These are phyloP conservation scores for Massarina eburnea DNA, from an alignment of 2,329 filamentous ascomycete species.

Conservation along the genomic window DNA sequence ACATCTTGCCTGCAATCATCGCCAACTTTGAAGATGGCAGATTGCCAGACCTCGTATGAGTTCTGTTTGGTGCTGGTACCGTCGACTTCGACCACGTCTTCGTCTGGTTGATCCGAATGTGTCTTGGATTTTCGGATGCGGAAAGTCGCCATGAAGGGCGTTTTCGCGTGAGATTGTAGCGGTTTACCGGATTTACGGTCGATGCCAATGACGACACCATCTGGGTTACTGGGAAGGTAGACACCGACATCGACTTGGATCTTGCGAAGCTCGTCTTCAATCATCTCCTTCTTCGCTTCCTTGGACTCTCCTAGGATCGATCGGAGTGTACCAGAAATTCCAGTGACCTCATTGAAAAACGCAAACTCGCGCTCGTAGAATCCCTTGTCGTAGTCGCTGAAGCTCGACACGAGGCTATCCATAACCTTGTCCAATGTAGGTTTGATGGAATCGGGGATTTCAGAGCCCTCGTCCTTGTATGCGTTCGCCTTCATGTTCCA, in stretches of 20 bases:
- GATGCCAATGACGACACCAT: slow-evolving; percentile 95
- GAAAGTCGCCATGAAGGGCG: slow-evolving; percentile 99
- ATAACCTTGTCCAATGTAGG: slow-evolving; percentile 91
- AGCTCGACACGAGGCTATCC: slow-evolving; percentile 78
- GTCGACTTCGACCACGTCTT: slow-evolving; percentile 35
- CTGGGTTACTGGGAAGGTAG: slow-evolving; percentile 94
- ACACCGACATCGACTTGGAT: slow-evolving; percentile 97
- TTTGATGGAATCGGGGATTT: slow-evolving; percentile 87
- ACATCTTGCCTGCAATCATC: slow-evolving; percentile 98
- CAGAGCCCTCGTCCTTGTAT: slow-evolving; percentile 93
- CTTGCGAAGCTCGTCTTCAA: slow-evolving; percentile 95
- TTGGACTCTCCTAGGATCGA: slow-evolving; percentile 91
- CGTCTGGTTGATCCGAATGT: slow-evolving; percentile 27
- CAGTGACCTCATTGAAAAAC: slow-evolving; percentile 98
- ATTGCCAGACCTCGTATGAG: slow-evolving; percentile 95
- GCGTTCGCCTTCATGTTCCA: slow-evolving; percentile 99
- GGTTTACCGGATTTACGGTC: slow-evolving; percentile 98
- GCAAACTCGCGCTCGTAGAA: slow-evolving; percentile 95
- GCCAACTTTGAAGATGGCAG: slow-evolving; percentile 98
- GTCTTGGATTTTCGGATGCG: slow-evolving; percentile 80
- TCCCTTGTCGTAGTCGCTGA: slow-evolving; percentile 72
- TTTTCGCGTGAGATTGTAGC: slow-evolving; percentile 95
- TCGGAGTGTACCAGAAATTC: slow-evolving; percentile 91
- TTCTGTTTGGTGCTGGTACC: slow-evolving; percentile 44
- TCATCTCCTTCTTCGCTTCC: slow-evolving; percentile 98